phyloP scores from a whole-genome alignment of 129 eudicot species.

The Artemisia annua region DNA sequence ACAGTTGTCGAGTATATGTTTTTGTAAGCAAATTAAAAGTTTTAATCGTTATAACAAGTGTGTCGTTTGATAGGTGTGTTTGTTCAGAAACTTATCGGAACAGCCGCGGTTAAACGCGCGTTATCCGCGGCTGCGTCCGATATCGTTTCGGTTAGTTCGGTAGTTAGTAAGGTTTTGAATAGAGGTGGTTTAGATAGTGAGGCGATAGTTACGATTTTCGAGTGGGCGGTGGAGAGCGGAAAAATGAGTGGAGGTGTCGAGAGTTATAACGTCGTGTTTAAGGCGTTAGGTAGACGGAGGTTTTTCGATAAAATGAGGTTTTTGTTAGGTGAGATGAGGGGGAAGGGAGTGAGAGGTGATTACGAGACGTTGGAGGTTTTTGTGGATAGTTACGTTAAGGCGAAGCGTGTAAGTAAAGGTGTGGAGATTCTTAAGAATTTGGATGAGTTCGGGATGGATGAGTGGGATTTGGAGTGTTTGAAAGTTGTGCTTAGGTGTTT shows the following conservation, averaged over 20 bases:
- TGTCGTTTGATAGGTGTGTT: constrained; percentile 75
- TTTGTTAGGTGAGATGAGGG: constrained; percentile 51
- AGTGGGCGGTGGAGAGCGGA: constrained; percentile 65
- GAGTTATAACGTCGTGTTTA: constrained; percentile 52
- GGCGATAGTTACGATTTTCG: constrained; percentile 63
- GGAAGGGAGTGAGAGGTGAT: constrained; percentile 43
- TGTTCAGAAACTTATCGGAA: constrained; percentile 65
- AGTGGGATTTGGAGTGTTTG: constrained; percentile 41
- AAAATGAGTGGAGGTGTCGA: constrained; percentile 29
- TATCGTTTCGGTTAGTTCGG: constrained; percentile 39
- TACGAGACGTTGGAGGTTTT: constrained; percentile 58
- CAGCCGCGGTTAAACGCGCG: constrained; percentile 45
- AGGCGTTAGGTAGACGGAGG: constrained; percentile 77
- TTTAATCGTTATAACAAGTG: constrained; percentile 28
- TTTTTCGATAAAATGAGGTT: constrained; percentile 57
- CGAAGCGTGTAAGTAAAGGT: constrained; percentile 52
- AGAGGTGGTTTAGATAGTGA: constrained; percentile 62
- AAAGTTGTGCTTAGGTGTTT: constrained; percentile 66
- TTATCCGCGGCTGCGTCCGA: constrained; percentile 50
- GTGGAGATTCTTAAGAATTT: constrained; percentile 46
- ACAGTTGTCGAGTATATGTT: too few species aligned
- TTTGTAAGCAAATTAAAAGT: too few species aligned
- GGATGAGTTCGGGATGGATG: constrained; percentile 63
- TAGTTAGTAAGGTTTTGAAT: constrained; percentile 66
- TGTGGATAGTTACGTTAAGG: constrained; percentile 72